phyloP scores from a whole-genome alignment of 352 stramenopile species.

The Pythium inflatum region DNA sequence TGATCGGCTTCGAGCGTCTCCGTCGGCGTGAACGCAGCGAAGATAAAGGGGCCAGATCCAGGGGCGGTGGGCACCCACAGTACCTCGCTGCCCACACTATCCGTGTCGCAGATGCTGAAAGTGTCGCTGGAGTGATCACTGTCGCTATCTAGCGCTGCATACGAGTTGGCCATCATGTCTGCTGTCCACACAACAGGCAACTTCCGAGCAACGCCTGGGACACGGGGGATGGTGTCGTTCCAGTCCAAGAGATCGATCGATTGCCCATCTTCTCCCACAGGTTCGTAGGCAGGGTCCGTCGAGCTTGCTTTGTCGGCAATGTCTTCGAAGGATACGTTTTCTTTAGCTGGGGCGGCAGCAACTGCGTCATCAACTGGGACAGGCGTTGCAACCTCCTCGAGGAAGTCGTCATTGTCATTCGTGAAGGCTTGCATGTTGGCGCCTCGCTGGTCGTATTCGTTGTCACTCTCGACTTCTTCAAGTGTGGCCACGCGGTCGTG shows the following conservation, averaged over 20 bases:
- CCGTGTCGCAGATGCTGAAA: too few species aligned
- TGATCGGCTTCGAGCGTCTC: too few species aligned
- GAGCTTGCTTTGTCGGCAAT: not conserved
- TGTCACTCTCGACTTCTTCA: not conserved
- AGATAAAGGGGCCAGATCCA: too few species aligned
- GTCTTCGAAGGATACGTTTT: not conserved
- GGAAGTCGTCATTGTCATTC: not conserved
- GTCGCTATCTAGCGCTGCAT: not conserved
- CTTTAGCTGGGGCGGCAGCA: not conserved
- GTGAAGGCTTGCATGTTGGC: too few species aligned
- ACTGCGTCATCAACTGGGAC: not conserved
- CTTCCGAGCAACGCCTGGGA: not conserved
- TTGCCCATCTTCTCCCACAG: too few species aligned
- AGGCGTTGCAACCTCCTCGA: not conserved
- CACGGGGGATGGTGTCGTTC: not conserved
- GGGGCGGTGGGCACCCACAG: too few species aligned
- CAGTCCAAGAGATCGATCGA: slow-evolving; percentile 1
- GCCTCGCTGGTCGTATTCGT: not conserved
- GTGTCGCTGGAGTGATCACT: slow-evolving; percentile 1
- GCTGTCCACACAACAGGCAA: not conserved
- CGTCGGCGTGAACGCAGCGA: too few species aligned
- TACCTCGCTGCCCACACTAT: too few species aligned
- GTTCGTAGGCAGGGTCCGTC: not conserved
- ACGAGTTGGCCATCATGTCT: slow-evolving; percentile 9
- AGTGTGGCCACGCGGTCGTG: not conserved